Base-by-base conservation (phyloP, 1,284 basidiomycete species). In the Melampsora americana region DNA sequence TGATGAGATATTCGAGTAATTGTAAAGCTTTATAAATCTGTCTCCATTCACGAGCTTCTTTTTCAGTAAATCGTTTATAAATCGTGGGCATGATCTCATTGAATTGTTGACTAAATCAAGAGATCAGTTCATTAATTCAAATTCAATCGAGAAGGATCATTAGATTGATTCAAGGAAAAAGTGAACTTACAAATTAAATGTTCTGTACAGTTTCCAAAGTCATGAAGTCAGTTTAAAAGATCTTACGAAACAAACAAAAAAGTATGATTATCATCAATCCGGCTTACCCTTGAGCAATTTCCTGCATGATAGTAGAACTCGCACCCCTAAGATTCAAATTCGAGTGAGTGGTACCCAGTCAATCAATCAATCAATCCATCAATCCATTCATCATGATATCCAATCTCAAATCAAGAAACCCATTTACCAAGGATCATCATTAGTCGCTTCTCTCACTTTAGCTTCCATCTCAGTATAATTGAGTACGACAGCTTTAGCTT, bases 71-170 rank as follows among this genome's bases (percentile, higher is more conserved):
- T 64, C 81, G 77, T 69, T 90, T 87, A 84, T 97, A 99, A 80
- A 98, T 97, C 81, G 90, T 90, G 1, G 96, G 95, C 94, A 99
- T 98, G 82, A 99, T 94, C 85, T 99, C 96, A 84, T 99, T 99
- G 85, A 99, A 99, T 80, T 95, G 89, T 86, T 95, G 93, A 85
- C 92, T 95, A 82, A 56, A 42, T 23, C 20, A 61, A 42, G 28
- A 50, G 42, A 23, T 30, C 50, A 68, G 30, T 28, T 66, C 66
- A 53, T 59, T n/a, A 35, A 30, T 18, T 35, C 35, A n/a, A 12
- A 32, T 44, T 77, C 70, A 23, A 16, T 67, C 20, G 44, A 26
- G 23, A 35, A n/a, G 28, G 48, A 20, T 32, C 4, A 30, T n/a
- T n/a, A 78, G 42, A 46, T 26, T 26, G 46, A n/a, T 7, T 65